A percentile compares a stretch with the other conserved stretches of the same genome.
These are phyloP conservation scores for Hypoxylon sp. DNA, from an alignment of 2,329 filamentous ascomycete species.

Conservation along the genomic window DNA sequence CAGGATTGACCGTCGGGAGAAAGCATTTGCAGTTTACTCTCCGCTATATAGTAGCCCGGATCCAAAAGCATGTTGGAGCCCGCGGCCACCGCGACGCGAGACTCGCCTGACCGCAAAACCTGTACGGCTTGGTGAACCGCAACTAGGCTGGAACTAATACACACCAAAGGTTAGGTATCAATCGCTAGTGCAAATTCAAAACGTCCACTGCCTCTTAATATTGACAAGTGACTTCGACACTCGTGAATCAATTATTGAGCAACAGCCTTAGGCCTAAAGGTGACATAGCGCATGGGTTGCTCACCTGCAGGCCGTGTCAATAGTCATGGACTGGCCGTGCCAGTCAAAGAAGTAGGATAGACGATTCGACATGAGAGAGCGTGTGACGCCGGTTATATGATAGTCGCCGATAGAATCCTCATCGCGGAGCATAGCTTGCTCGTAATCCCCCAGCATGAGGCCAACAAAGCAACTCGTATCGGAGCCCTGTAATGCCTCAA, in stretches of 20 bases:
- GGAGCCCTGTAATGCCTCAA: background rate
- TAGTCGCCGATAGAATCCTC: background rate
- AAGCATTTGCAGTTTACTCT: constrained; percentile 42
- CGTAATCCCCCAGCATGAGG: constrained; percentile 1
- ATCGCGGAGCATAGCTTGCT: background rate
- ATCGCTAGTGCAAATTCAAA: too few relatives aligned
- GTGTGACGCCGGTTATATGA: background rate
- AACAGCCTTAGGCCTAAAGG: too few relatives aligned
- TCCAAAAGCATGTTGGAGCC: constrained; percentile 13
- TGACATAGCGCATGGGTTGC: too few relatives aligned
- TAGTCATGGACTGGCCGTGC: constrained; percentile 3
- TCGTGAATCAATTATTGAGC: too few relatives aligned
- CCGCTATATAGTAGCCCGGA: too few relatives aligned
- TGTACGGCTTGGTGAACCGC: constrained; percentile 19
- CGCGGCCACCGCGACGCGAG: constrained; percentile 4
- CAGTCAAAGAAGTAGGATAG: constrained; percentile 10
- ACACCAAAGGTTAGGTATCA: too few relatives aligned
- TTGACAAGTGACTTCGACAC: too few relatives aligned
- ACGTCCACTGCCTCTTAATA: too few relatives aligned
- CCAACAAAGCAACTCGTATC: constrained; percentile 1
- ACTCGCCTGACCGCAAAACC: constrained; percentile 2
- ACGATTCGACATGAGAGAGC: constrained; percentile 4
- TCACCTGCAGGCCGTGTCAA: constrained; percentile 11
- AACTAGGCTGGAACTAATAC: too few relatives aligned
- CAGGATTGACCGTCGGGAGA: constrained; percentile 34